These are phyloP conservation scores for Xylaria sp. DNA, from an alignment of 2,329 filamentous ascomycete species.

Conservation along the genomic window DNA sequence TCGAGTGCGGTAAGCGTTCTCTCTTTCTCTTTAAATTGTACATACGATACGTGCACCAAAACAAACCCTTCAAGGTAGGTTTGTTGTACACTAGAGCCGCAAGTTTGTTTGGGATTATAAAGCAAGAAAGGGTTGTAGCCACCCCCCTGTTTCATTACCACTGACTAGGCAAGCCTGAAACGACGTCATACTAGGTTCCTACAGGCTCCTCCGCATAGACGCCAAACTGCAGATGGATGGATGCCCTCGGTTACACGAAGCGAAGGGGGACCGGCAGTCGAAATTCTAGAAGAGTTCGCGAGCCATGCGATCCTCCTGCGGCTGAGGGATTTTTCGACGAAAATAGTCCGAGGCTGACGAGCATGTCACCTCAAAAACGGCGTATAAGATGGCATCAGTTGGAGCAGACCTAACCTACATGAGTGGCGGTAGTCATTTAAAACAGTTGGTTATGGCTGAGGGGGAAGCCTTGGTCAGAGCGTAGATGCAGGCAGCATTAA, in stretches of 20 bases:
- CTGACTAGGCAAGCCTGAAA: constrained; percentile 34
- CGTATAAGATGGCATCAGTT: neutral
- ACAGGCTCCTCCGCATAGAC: constrained; percentile 23
- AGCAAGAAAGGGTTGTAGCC: constrained; percentile 8
- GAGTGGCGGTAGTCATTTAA: neutral
- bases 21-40: neutral
- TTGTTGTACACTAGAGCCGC: constrained; percentile 5
- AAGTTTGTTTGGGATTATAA: constrained; percentile 14
- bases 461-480: neutral
- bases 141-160: constrained; percentile 29
- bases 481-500: neutral
- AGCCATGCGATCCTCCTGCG: constrained; percentile 17
- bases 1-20: constrained; percentile 1
- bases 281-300: constrained; percentile 34
- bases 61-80: neutral
- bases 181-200: constrained; percentile 29
- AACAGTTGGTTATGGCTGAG: neutral
- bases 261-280: constrained; percentile 24
- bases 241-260: constrained; percentile 32
- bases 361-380: constrained; percentile 12
- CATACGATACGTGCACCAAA: neutral
- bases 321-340: constrained; percentile 30
- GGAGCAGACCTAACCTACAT: neutral
- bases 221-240: constrained; percentile 12
- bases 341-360: constrained; percentile 31